phyloP scores from a whole-genome alignment of 108 stramenopile genomes.

The Skeletonema costatum region DNA sequence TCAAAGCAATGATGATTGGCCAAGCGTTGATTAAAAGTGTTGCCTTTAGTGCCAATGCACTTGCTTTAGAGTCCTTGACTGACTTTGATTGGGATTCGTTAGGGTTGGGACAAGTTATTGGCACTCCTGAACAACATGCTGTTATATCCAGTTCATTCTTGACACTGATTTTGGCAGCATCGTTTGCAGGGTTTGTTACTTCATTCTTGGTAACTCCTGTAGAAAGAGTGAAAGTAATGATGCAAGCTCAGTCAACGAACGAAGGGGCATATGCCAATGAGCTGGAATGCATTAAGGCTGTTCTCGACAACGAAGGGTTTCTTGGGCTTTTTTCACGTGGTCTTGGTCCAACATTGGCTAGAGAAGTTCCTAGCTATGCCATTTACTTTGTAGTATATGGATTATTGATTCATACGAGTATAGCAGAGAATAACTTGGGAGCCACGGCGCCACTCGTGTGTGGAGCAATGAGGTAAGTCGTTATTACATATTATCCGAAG shows the following conservation, averaged over 20 bases:
- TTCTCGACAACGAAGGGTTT: slow-evolving; percentile 47
- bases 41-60: slow-evolving; percentile 52
- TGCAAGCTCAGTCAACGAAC: slow-evolving; percentile 46
- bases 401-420: slow-evolving; percentile 33
- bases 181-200: slow-evolving; percentile 56
- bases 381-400: slow-evolving; percentile 55
- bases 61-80: slow-evolving; percentile 28
- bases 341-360: slow-evolving; percentile 38
- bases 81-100: neutral
- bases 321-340: slow-evolving; percentile 42
- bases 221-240: slow-evolving; percentile 59
- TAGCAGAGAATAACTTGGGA: slow-evolving; percentile 28
- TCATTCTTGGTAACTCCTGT: slow-evolving; percentile 58
- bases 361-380: slow-evolving; percentile 50
- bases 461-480: slow-evolving; percentile 43
- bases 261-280: slow-evolving; percentile 36
- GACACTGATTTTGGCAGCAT: slow-evolving; percentile 45
- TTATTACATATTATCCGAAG: slow-evolving; percentile 35
- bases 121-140: neutral
- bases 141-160: slow-evolving; percentile 21
- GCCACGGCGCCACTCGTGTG: slow-evolving; percentile 42
- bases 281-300: slow-evolving; percentile 41
- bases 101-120: neutral
- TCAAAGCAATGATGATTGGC: slow-evolving; percentile 57
- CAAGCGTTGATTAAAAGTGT: slow-evolving; percentile 58